Evolutionary conservation across 306 rosid species (phyloP).

Genomic region (Oxytropis ochrocephala): DNA sequence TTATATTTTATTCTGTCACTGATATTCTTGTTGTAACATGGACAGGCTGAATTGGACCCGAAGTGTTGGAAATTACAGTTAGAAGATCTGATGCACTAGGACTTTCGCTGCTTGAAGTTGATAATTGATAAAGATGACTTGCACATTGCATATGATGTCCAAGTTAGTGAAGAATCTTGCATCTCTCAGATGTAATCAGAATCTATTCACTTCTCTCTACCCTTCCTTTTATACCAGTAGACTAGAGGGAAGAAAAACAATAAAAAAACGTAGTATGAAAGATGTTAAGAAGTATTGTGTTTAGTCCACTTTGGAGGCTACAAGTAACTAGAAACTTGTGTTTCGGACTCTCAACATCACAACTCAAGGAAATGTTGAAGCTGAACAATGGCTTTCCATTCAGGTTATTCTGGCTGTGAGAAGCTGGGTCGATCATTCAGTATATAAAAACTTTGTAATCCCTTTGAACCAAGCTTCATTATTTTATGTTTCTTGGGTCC

Average conservation of each 20-base stretch:
- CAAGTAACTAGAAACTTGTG: not conserved
- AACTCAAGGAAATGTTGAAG: not conserved
- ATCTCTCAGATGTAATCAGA: not conserved
- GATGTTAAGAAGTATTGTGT: not conserved
- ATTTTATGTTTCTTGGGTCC: not conserved
- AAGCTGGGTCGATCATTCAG: not conserved
- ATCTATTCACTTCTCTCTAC: not conserved
- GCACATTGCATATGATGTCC: not conserved
- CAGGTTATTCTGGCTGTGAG: not conserved
- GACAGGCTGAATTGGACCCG: constrained; percentile 91
- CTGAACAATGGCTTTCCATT: not conserved
- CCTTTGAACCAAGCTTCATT: not conserved
- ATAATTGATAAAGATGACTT: not conserved
- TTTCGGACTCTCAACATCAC: not conserved
- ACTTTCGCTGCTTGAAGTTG: constrained; percentile 1
- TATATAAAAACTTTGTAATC: not conserved
- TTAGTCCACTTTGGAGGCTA: not conserved
- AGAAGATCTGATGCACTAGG: constrained; percentile 54
- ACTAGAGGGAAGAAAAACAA: not conserved
- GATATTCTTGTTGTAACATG: constrained; percentile 21
- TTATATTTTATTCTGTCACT: not conserved
- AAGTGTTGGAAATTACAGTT: constrained; percentile 76
- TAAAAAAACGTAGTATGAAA: not conserved
- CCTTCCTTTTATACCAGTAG: not conserved
- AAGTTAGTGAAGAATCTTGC: not conserved